A percentile compares a stretch with the other conserved stretches of the same genome.
These are phyloP conservation scores for Penicillium italicum DNA, from an alignment of 2,329 filamentous ascomycete genomes.

Conservation along the genomic window DNA sequence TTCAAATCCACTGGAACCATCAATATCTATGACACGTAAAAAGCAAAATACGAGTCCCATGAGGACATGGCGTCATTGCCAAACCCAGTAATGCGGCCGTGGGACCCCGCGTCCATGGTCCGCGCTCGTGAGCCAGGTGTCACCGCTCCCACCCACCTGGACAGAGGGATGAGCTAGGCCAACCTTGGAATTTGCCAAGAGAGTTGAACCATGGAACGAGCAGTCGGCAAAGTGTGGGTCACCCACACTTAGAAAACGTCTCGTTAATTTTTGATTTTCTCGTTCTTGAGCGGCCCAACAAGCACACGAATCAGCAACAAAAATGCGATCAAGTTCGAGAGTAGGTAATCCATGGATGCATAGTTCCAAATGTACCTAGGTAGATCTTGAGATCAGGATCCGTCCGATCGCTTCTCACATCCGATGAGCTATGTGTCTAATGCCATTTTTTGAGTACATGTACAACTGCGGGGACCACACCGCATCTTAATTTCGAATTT, in stretches of 20 bases:
- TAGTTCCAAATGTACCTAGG: background rate
- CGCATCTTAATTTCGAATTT: background rate
- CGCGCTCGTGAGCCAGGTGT: background rate
- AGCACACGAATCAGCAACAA: background rate
- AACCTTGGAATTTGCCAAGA: too few relatives aligned
- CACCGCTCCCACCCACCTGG: background rate
- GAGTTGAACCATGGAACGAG: slow-evolving; percentile 1
- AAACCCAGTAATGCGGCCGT: slow-evolving; percentile 15
- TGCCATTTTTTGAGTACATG: background rate
- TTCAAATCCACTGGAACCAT: background rate
- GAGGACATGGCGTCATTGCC: slow-evolving; percentile 17
- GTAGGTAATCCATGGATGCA: background rate
- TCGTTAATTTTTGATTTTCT: background rate
- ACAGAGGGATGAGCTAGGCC: background rate
- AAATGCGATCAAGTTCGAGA: background rate
- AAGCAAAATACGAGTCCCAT: background rate
- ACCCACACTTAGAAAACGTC: background rate
- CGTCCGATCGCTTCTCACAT: background rate
- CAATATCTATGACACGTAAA: background rate
- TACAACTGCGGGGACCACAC: background rate
- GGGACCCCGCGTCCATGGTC: slow-evolving; percentile 16
- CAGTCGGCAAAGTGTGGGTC: background rate
- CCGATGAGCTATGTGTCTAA: background rate
- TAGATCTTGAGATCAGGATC: background rate
- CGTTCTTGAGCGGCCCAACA: background rate